phyloP scores from a whole-genome alignment of 75 land plant species.

The Selaginella tamariscina region DNA sequence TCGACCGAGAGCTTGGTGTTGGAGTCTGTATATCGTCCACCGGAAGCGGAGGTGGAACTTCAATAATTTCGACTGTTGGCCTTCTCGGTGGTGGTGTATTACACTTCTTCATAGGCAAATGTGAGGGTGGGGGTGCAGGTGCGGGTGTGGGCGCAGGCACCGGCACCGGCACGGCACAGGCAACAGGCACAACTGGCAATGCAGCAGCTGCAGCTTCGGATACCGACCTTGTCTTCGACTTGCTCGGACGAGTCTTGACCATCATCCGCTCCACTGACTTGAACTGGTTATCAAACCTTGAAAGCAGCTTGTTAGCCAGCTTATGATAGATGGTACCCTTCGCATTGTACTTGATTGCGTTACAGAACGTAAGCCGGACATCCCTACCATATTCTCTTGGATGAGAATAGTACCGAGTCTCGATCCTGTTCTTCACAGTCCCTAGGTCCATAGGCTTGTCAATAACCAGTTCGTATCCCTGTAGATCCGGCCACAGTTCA shows the following conservation, averaged over 20 bases:
- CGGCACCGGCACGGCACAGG: background rate
- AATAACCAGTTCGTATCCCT: background rate
- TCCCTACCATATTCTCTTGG: background rate
- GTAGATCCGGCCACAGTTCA: background rate
- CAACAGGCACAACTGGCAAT: background rate
- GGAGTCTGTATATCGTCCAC: background rate
- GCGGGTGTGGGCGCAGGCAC: background rate
- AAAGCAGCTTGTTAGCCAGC: background rate
- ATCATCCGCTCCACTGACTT: background rate
- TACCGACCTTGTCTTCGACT: background rate
- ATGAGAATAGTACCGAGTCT: background rate
- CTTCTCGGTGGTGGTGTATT: background rate
- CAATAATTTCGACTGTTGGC: background rate
- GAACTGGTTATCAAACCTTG: background rate
- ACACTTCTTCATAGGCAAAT: background rate
- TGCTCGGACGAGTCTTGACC: background rate
- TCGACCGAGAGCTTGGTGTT: background rate
- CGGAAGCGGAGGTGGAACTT: background rate
- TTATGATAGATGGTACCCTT: slow-evolving; percentile 1
- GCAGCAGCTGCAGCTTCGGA: background rate
- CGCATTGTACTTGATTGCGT: background rate
- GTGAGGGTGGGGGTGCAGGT: no score
- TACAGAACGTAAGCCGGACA: slow-evolving; percentile 5
- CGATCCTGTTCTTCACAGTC: background rate
- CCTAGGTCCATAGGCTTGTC: slow-evolving; percentile 9